Percentiles rank a stretch among this genome's conserved stretches.
Conservation (phyloP, 2,329 filamentous ascomycete genomes). For the Trichoderma guizhouense region DNA sequence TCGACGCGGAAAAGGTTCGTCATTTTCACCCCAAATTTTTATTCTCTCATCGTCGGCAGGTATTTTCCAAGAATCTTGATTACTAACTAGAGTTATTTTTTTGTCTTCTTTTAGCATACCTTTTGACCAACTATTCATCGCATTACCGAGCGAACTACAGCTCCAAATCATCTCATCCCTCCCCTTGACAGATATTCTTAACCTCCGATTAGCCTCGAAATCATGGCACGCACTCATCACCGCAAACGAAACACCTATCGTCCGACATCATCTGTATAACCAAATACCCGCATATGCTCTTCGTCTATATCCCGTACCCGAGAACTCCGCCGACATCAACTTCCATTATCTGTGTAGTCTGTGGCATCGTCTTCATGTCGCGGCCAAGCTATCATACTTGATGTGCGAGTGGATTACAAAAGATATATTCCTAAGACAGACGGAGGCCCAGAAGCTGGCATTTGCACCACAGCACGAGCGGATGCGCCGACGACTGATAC, state of each 20-base stretch:
- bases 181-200: constrained; percentile 58
- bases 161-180: constrained; percentile 59
- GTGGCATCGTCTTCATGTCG: constrained; percentile 64
- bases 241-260: constrained; percentile 58
- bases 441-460: constrained; percentile 51
- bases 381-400: constrained; percentile 57
- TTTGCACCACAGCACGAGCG: constrained; percentile 60
- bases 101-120: constrained; percentile 34
- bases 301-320: constrained; percentile 53
- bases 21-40: neutral
- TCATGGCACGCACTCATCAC: constrained; percentile 59
- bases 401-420: constrained; percentile 65
- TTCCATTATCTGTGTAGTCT: constrained; percentile 61
- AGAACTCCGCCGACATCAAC: constrained; percentile 46
- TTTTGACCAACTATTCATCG: constrained; percentile 56
- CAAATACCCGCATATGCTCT: constrained; percentile 59
- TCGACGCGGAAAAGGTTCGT: constrained; percentile 34
- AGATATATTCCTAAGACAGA: constrained; percentile 60
- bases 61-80: neutral
- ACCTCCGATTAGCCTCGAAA: constrained; percentile 55
- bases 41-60: neutral
- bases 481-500: constrained; percentile 62
- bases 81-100: constrained; percentile 22
- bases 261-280: constrained; percentile 57
- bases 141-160: constrained; percentile 59